A percentile compares a stretch with the other conserved stretches of the same genome.
Conservation (phyloP, 495 filamentous ascomycete species). For the Aspergillus indologenus region DNA sequence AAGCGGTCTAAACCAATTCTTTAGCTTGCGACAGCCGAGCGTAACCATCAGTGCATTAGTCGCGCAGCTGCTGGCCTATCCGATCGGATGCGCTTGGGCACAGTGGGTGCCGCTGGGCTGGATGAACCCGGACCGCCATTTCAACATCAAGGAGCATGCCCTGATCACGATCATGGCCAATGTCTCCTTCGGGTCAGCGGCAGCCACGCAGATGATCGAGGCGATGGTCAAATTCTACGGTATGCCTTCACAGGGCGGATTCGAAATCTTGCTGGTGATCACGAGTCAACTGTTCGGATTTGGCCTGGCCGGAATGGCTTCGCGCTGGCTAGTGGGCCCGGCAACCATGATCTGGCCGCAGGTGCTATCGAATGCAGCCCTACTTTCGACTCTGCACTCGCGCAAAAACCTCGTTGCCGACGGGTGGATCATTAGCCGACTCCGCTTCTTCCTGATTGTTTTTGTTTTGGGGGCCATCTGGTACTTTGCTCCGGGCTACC, state of each 20-base stretch:
- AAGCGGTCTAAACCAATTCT: constrained; percentile 69
- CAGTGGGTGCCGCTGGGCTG: constrained; percentile 51
- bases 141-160: constrained; percentile 79
- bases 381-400: constrained; percentile 83
- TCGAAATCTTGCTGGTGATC: constrained; percentile 65
- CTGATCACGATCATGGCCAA: constrained; percentile 73
- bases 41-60: constrained; percentile 66
- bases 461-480: constrained; percentile 61
- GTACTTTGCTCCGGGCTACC: constrained; percentile 85
- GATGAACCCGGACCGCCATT: constrained; percentile 66
- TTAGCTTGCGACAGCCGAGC: constrained; percentile 57
- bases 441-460: constrained; percentile 76
- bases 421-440: constrained; percentile 78
- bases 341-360: constrained; percentile 92
- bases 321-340: constrained; percentile 63
- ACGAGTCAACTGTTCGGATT: constrained; percentile 73
- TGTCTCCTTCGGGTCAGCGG: constrained; percentile 60
- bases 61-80: constrained; percentile 69
- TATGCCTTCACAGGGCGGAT: constrained; percentile 63
- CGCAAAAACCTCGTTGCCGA: constrained; percentile 75
- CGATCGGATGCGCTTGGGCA: constrained; percentile 61
- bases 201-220: constrained; percentile 67
- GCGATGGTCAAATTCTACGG: constrained; percentile 66
- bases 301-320: constrained; percentile 63
- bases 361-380: constrained; percentile 80